Evolutionary conservation across 352 stramenopile genomes (phyloP).

Genomic region (Pythium vanterpoolii): DNA sequence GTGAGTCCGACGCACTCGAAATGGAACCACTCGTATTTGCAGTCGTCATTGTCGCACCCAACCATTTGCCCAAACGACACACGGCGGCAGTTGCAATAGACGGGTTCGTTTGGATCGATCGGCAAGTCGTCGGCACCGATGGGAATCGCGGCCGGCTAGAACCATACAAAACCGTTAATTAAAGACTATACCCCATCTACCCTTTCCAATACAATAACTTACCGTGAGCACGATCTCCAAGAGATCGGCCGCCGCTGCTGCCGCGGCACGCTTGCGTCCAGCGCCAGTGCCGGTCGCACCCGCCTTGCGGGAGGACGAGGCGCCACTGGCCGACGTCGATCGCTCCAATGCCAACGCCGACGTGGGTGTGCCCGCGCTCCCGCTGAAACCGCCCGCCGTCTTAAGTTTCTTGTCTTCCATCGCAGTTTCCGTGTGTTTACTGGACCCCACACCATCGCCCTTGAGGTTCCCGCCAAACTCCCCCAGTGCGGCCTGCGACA

Average conservation of each 20-base stretch:
- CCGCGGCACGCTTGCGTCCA: constrained; percentile 44
- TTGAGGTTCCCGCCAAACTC: neutral
- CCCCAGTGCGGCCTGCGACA: constrained; percentile 12
- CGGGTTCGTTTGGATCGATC: constrained; percentile 85
- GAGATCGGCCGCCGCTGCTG: neutral
- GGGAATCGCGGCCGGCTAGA: constrained; percentile 25
- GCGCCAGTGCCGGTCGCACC: constrained; percentile 16
- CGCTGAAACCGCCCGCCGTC: constrained; percentile 3
- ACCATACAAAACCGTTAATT: neutral
- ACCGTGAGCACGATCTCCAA: constrained; percentile 15
- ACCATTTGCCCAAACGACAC: constrained; percentile 92
- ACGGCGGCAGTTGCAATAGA: constrained; percentile 84
- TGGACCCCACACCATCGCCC: neutral
- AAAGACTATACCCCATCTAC: neutral
- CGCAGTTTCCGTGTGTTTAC: neutral
- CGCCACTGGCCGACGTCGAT: neutral
- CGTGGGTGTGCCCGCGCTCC: neutral
- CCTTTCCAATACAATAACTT: no score
- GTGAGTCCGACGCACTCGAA: constrained; percentile 87
- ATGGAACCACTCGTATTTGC: constrained; percentile 93
- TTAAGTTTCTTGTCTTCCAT: constrained; percentile 22
- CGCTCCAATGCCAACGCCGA: neutral
- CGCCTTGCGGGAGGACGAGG: constrained; percentile 6
- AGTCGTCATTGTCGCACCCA: constrained; percentile 91
- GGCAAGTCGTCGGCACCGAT: constrained; percentile 71